phyloP scores from a whole-genome alignment of 805 yeast genomes.

The Ogataea methanolica region DNA sequence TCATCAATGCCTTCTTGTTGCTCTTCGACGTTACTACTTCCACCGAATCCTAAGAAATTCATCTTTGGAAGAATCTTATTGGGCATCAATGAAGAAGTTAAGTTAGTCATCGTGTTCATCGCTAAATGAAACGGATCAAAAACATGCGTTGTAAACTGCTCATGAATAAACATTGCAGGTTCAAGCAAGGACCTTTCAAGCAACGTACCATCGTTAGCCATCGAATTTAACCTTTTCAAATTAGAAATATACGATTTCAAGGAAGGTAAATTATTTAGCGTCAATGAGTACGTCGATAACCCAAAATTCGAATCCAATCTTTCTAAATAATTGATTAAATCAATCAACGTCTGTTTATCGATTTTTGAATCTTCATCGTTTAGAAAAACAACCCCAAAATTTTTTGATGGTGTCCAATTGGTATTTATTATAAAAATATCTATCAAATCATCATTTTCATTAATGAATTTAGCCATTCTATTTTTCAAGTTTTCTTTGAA shows the following conservation, averaged over 20 bases:
- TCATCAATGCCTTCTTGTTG: background rate
- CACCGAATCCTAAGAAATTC: constrained; percentile 10
- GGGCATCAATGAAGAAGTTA: constrained; percentile 17
- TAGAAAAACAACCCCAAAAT: constrained; percentile 28
- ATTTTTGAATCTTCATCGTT: constrained; percentile 16
- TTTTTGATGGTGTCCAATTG: constrained; percentile 27
- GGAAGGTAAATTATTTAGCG: constrained; percentile 23
- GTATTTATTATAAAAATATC: constrained; percentile 25
- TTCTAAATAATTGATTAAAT: constrained; percentile 22
- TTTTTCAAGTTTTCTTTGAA: constrained; percentile 24
- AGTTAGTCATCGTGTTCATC: constrained; percentile 20
- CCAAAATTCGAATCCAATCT: constrained; percentile 22
- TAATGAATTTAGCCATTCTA: constrained; percentile 12
- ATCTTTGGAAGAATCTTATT: constrained; percentile 5
- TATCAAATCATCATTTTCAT: constrained; percentile 7
- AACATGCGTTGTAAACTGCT: constrained; percentile 23
- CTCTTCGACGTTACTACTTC: background rate
- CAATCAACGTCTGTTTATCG: constrained; percentile 15
- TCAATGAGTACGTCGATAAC: constrained; percentile 22
- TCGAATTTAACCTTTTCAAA: constrained; percentile 15
- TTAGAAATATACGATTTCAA: constrained; percentile 15
- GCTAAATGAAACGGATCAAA: constrained; percentile 27
- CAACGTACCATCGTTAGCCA: constrained; percentile 19
- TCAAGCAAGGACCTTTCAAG: constrained; percentile 25
- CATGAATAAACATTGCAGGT: constrained; percentile 27